Conservation (phyloP, 768 basidiomycete genomes). For the Tulasnella sp. region DNA sequence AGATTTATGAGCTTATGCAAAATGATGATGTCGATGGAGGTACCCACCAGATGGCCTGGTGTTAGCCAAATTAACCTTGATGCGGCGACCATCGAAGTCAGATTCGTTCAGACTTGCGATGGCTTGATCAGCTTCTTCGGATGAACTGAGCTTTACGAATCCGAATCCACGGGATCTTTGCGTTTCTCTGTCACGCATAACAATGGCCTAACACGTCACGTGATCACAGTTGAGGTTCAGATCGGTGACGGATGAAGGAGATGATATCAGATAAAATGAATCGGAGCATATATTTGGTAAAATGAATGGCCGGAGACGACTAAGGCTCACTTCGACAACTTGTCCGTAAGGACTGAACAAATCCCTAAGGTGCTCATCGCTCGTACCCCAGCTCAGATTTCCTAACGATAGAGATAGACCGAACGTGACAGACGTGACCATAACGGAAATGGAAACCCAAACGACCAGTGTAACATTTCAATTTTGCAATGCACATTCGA, state of each 20-base stretch:
- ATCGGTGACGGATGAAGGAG: conserved; percentile 23
- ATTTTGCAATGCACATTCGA: conserved; percentile 20
- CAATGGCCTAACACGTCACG: conserved; percentile 90
- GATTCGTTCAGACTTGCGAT: conserved; percentile 71
- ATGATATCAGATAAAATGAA: conserved; percentile 28
- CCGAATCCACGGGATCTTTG: conserved; percentile 95
- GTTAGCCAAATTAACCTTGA: conserved; percentile 64
- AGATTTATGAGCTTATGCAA: not conserved
- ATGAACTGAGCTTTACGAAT: conserved; percentile 65
- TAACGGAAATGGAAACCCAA: not conserved
- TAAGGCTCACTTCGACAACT: conserved; percentile 76
- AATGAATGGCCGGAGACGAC: not conserved
- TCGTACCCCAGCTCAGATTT: conserved; percentile 94
- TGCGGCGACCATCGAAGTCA: conserved; percentile 83
- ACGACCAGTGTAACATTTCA: not conserved
- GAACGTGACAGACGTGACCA: conserved; percentile 33
- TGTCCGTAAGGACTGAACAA: conserved; percentile 72
- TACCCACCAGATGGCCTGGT: conserved; percentile 25
- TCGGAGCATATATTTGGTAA: conserved; percentile 13
- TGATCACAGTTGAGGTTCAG: too few species aligned
- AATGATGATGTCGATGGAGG: conserved; percentile 19
- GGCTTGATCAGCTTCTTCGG: conserved; percentile 61
- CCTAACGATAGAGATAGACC: conserved; percentile 40
- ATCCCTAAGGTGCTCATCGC: conserved; percentile 81
- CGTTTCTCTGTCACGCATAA: conserved; percentile 98